Evolutionary conservation across 2,329 filamentous ascomycete genomes (phyloP).

Genomic region (Myriosclerotinia duriaeana): DNA sequence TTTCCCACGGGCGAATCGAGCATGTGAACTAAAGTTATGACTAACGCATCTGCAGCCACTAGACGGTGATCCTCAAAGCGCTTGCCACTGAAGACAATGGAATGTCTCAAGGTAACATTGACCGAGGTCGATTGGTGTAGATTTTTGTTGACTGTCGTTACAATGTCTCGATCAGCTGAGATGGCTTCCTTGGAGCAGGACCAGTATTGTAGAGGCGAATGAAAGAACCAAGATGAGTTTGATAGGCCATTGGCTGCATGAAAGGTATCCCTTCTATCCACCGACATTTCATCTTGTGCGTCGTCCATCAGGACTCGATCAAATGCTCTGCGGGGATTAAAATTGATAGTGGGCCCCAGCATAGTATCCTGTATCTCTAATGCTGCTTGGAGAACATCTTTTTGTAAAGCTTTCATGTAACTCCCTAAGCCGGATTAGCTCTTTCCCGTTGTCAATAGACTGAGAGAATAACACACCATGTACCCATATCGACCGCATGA

Average conservation of each 20-base stretch:
- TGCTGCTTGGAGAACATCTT: constrained; percentile 62
- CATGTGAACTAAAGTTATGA: constrained; percentile 73
- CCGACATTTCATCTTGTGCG: constrained; percentile 36
- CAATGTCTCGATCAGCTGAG: constrained; percentile 59
- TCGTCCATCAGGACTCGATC: constrained; percentile 24
- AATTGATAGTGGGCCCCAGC: constrained; percentile 59
- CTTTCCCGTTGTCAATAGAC: background rate
- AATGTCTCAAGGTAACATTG: constrained; percentile 73
- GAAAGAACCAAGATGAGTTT: constrained; percentile 71
- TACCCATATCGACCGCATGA: constrained; percentile 79
- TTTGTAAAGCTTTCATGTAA: constrained; percentile 74
- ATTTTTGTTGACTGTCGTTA: constrained; percentile 67
- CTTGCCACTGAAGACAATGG: constrained; percentile 81
- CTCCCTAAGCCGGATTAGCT: constrained; percentile 43
- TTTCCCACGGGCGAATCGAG: constrained; percentile 62
- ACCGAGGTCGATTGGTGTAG: constrained; percentile 63
- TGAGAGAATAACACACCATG: constrained; percentile 53
- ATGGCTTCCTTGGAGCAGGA: constrained; percentile 62
- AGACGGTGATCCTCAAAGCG: constrained; percentile 66
- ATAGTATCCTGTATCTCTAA: constrained; percentile 69
- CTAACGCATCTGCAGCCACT: constrained; percentile 71
- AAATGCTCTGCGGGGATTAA: constrained; percentile 48
- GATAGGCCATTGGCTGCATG: constrained; percentile 61
- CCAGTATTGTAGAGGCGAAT: constrained; percentile 84
- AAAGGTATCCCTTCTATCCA: constrained; percentile 50